phyloP scores from a whole-genome alignment of 495 filamentous ascomycete genomes.

The Trichoderma reesei region DNA sequence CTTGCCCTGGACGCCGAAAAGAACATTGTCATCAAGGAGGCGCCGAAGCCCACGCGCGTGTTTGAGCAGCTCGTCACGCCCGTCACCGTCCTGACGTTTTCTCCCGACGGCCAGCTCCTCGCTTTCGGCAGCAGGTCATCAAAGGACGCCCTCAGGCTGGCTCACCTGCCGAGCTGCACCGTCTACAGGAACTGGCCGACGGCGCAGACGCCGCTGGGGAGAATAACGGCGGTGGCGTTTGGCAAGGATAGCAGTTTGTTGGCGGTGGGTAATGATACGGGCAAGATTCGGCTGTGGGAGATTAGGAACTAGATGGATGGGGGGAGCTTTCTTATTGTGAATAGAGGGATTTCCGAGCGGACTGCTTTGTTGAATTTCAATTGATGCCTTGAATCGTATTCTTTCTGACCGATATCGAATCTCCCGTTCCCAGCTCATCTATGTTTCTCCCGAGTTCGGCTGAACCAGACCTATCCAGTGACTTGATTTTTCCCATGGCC shows the following conservation, averaged over 20 bases:
- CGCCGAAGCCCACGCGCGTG: conserved; percentile 57
- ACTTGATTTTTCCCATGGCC: too few relatives aligned
- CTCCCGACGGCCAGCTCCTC: conserved; percentile 79
- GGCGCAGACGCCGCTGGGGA: conserved; percentile 73
- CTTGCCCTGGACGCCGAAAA: conserved; percentile 35
- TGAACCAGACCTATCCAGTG: conserved; percentile 20
- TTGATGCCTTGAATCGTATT: background rate
- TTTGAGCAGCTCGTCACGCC: conserved; percentile 84
- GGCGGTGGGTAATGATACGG: conserved; percentile 77
- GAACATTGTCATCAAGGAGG: conserved; percentile 44
- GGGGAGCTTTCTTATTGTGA: background rate
- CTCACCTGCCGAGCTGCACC: conserved; percentile 84
- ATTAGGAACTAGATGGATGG: conserved; percentile 40
- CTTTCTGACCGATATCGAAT: background rate
- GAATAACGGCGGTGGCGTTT: conserved; percentile 72
- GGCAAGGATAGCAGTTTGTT: conserved; percentile 58
- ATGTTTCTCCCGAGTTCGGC: too few relatives aligned
- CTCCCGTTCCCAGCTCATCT: too few relatives aligned
- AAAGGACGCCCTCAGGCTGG: conserved; percentile 76
- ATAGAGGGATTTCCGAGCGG: conserved; percentile 1
- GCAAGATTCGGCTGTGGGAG: conserved; percentile 81
- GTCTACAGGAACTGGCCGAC: conserved; percentile 98
- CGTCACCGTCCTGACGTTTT: conserved; percentile 65
- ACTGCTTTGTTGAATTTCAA: background rate
- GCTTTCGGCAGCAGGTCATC: conserved; percentile 77